These are phyloP conservation scores for Shiraia sp. DNA, from an alignment of 2,329 filamentous ascomycete genomes.

Conservation along the genomic window DNA sequence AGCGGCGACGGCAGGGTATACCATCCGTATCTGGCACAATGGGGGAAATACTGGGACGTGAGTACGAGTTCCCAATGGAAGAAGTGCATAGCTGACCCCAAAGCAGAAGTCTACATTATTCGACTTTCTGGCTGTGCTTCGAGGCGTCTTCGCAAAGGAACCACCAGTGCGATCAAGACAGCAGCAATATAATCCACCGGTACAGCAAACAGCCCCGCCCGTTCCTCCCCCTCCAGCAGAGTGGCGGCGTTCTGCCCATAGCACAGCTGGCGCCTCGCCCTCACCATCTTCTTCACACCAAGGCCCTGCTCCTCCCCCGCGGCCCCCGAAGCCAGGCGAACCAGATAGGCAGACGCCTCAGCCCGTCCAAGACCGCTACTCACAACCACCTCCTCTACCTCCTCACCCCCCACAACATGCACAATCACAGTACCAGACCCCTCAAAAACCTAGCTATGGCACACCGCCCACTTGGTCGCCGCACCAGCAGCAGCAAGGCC, in stretches of 20 bases:
- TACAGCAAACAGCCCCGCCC: constrained; percentile 39
- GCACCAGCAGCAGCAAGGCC: constrained; percentile 20
- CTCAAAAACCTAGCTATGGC: constrained; percentile 23
- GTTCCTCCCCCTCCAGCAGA: constrained; percentile 74
- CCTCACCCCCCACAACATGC: constrained; percentile 36
- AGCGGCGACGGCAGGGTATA: constrained; percentile 92
- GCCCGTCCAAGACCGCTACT: constrained; percentile 31
- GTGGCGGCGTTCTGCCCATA: constrained; percentile 39
- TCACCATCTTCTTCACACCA: constrained; percentile 35
- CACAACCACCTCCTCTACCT: constrained; percentile 39
- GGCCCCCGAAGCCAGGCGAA: constrained; percentile 51
- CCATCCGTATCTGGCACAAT: constrained; percentile 91
- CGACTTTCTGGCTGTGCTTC: constrained; percentile 80
- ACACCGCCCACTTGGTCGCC: no score
- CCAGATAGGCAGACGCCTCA: constrained; percentile 27
- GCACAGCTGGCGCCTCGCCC: constrained; percentile 38
- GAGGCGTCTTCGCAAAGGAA: constrained; percentile 90
- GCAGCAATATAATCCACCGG: constrained; percentile 43
- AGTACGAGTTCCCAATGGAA: constrained; percentile 45
- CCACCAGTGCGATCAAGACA: constrained; percentile 81
- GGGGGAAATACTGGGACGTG: constrained; percentile 89
- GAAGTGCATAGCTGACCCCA: constrained; percentile 9
- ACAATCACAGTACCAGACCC: constrained; percentile 19
- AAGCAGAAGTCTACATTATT: constrained; percentile 77
- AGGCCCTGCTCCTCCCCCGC: constrained; percentile 48